Base-by-base conservation (phyloP, 192 early-diverging fungal species). In the Cetraspora pellucida region DNA sequence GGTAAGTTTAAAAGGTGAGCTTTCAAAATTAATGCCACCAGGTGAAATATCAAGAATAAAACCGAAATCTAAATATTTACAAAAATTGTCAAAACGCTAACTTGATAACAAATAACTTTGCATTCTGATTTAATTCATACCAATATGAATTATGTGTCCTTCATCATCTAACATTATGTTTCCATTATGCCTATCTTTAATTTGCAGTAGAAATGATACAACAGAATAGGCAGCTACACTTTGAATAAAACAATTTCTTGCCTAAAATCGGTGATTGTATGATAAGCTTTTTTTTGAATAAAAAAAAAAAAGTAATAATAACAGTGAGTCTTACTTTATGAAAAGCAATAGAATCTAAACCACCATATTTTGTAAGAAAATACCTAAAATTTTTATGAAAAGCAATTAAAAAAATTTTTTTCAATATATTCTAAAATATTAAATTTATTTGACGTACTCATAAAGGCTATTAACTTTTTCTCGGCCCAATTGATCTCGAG, bases 1-100 rank as follows among this genome's bases (percentile, higher is more conserved):
- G 0, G 98, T 99, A 75, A 99, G 84, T 82, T 99, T 99, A 90
- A 98, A 99, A 3, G 98, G 98, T 14, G 95, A 92, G 7, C 89
- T 93, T 82, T 99, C 98, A 77, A 99, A 94, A 21, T 89, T 95
- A 68, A 95, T 93, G 14, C 98, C 98, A 77, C 98, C 98, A 11
- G 97, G 97, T n/a, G 96, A 93, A 81, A 99, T 98, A 70, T 96
- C 95, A 59, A 99, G 87, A 75, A 99, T 97, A 80, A 98, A 99
- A 17, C 98, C 98, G 79, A 99, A 99, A 82, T 99, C 97, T 92
- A 66, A 10, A 37, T 2, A 47, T 11, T 11, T 19, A 72, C 3
- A 58, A 25, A 19, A 69, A 71, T 11, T 11, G 25, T 46, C 1
- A 74, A 3, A 30, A 21, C 27, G 45, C 50, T 19, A 27, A 52